Evolutionary conservation across 2,329 filamentous ascomycete species (phyloP), one percentile per base, ranked within the genome.

Genomic region (Colletotrichum sp.): DNA sequence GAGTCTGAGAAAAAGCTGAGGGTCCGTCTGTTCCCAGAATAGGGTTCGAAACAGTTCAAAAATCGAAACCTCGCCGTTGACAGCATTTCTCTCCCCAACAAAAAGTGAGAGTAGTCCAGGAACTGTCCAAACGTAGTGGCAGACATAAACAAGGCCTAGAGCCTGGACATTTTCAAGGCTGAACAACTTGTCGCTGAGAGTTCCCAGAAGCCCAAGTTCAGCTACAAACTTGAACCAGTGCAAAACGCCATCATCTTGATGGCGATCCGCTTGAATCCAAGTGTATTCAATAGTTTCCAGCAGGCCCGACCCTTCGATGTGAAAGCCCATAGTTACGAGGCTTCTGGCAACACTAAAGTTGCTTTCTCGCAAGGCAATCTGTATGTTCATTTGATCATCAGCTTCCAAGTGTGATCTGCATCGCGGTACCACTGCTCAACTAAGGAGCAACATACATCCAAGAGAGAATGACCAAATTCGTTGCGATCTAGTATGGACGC

Each of bases 1-100:
- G 10, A 52, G 44, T 52, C 12, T 13, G 0, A 4, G 12, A 21
- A 21, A 52, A 52, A 8, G 2, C 9, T 28, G 44, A 21, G 44
- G 44, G n/a, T 49, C 6, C 1, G 6, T 49, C 2, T 4, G 1
- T 1, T 0, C 0, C 44, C 44, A 49, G 0, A 0, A 3, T 2
- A 49, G 5, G 5, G 3, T 44, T n/a, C 39, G 5, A 8, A 52
- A 52, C n/a, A 52, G 12, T 0, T 13, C 44, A 8, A 8, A 4
- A 1, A 13, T 24, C 6, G 44, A 21, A 52, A 13, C 4, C 0
- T 8, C 3, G 44, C n/a, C 44, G 44, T 8, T 1, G 10, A 21
- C 0, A 4, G 6, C 6, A 52, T 1, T 52, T 24, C 10, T 52
- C 44, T 52, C 44, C 3, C 2, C 1, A 12, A 52, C 3, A 2